Base-by-base conservation (phyloP, 202 grass and related monocot genomes). In the Dendrocalamus latiflorus region DNA sequence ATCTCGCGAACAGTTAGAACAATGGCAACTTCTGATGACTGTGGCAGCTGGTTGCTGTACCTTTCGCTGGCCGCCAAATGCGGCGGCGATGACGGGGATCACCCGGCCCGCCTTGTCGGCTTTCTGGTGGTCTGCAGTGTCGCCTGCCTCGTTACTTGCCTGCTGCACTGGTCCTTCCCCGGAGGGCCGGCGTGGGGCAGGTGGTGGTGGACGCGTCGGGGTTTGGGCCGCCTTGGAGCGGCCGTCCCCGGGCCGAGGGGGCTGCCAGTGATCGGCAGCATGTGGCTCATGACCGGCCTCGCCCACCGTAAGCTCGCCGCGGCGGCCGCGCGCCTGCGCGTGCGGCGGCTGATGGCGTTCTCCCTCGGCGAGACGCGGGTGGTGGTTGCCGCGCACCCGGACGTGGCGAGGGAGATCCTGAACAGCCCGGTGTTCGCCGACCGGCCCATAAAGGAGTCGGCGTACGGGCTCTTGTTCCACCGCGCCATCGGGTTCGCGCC, bases 401-500 rank as follows among this genome's bases (percentile, higher is more conserved):
- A 84, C 50, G 88, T 95, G 44, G 92, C 92, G 5, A 67, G 87
- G 51, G 95, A 94, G 67, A 88, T 98, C 82, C 87, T 98, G 26
- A 74, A 39, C 49, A 70, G 91, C 82, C 64, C 86, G 8, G 49
- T 73, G 54, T 98, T 98, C 81, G 91, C 86, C 16, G 92, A 91
- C 87, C 92, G 95, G n/a, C 95, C 95, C 6, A 36, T 89, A 36
- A 98, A 94, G 86, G 90, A 98, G 88, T 90, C 92, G 3, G 95
- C 95, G 6, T 94, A 94, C 81, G 80, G 85, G 18, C n/a, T n/a
- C n/a, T n/a, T n/a, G n/a, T n/a, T n/a, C n/a, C n/a, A n/a, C n/a
- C n/a, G n/a, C n/a, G n/a, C 95, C 79, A 98, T 98, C 75, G 95
- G 95, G 9, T 98, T 98, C 86, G 95, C 95, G 8, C 95, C 89